Evolutionary conservation across 495 filamentous ascomycete species (phyloP), one percentile per base, ranked within the genome.

Genomic region (Podospora anserina): DNA sequence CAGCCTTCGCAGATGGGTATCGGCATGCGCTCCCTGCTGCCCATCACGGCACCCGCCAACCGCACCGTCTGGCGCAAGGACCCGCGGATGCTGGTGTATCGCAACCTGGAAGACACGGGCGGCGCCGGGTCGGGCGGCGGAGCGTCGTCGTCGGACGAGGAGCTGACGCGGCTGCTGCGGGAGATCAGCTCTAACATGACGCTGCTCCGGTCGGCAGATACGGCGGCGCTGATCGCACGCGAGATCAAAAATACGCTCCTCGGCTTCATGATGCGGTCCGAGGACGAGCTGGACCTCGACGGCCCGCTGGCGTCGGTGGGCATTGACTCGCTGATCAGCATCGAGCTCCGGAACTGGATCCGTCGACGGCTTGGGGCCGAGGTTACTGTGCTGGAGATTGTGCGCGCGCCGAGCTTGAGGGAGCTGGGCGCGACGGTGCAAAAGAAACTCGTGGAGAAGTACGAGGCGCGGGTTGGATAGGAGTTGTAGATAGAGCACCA

Each of bases 371-470:
- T 32, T 65, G 77, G 72, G 26, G 60, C 78, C 2, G 65, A 65
- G n/a, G 30, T 79, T 7, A 80, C 76, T 39, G 73, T 79, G 18
- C 64, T 83, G 61, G 81, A 83, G 66, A 78, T 83, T 18, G 68
- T 82, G 63, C 70, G 72, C 1, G 69, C 69, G 32, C 30, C 30
- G 30, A 32, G 30, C 30, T 32, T 32, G 30, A 32, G 30, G 30
- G 30, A 32, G 4, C 30, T 32, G 3, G 30, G 30, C 2, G 30
- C 1, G 30, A 32, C 30, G 30, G 30, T 32, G 30, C 30, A 32
- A 32, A 32, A 32, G 30, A 32, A 32, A 7, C 30, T 32, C 30
- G 30, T 32, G 30, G 30, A 32, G 30, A 32, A 32, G 30, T 32
- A 32, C 30, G 30, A 32, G 30, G 30, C 30, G 30, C 30, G 30